Percentiles rank a stretch among this genome's conserved stretches.
Conservation (phyloP, 192 early-diverging fungal species). For the Coemansia sp. region DNA sequence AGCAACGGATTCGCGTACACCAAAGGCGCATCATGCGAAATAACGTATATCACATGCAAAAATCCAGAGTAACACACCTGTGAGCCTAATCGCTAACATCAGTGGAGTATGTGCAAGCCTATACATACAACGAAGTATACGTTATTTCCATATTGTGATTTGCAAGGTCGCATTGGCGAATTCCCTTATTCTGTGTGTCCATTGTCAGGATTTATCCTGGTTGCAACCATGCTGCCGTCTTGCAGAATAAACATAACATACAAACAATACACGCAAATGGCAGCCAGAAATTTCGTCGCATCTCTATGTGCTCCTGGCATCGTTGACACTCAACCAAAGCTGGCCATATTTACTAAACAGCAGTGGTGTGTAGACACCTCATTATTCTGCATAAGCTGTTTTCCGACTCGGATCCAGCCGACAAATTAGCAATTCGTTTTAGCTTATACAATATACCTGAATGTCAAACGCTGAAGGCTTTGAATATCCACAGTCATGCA, state of each 20-base stretch:
- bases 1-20: not conserved
- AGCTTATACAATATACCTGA: not conserved
- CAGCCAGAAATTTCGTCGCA: not conserved
- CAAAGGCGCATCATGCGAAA: not conserved
- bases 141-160: not conserved
- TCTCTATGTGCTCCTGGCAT: not conserved
- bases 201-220: not conserved
- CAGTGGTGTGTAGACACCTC: not conserved
- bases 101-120: not conserved
- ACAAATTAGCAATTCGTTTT: not conserved
- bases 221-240: not conserved
- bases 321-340: no score
- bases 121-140: not conserved
- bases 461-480: not conserved
- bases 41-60: not conserved
- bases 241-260: not conserved
- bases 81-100: not conserved
- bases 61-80: not conserved
- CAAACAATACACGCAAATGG: not conserved
- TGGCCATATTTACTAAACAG: no score
- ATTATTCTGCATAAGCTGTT: constrained; percentile 1
- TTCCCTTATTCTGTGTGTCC: not conserved
- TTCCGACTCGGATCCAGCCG: not conserved
- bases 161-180: not conserved
- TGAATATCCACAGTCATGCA: constrained; percentile 3